Conservation (phyloP, 2,329 filamentous ascomycete genomes). For the Penicillium palitans region DNA sequence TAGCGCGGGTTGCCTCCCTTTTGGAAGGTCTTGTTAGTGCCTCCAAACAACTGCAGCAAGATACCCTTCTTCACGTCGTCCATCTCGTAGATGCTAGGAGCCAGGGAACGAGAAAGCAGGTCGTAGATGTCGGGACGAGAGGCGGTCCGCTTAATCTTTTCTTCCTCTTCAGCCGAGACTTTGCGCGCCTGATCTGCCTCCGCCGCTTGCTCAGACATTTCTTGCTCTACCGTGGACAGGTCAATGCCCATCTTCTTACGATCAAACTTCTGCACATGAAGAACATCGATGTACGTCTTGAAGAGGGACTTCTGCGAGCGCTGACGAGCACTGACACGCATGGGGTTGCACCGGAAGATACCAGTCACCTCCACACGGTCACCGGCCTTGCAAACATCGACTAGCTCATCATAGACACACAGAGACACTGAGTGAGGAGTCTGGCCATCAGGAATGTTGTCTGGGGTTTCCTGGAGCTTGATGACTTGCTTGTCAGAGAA, state of each 20-base stretch:
- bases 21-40: conserved; percentile 96
- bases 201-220: conserved; percentile 69
- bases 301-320: conserved; percentile 91
- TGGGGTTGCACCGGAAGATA: conserved; percentile 92
- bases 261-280: conserved; percentile 96
- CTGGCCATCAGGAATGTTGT: conserved; percentile 90
- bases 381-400: conserved; percentile 97
- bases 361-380: conserved; percentile 94
- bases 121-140: conserved; percentile 87
- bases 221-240: conserved; percentile 79
- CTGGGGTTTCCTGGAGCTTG: conserved; percentile 96
- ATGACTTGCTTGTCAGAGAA: conserved; percentile 99
- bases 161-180: conserved; percentile 81
- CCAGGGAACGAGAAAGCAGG: conserved; percentile 82
- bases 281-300: conserved; percentile 95
- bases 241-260: conserved; percentile 93
- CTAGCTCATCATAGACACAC: conserved; percentile 93
- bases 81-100: conserved; percentile 95
- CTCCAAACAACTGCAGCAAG: conserved; percentile 90
- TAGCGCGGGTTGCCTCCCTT: conserved; percentile 96
- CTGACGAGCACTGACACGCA: conserved; percentile 90
- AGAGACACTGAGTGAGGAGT: conserved; percentile 96
- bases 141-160: conserved; percentile 79
- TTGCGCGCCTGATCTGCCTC: conserved; percentile 80
- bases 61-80: conserved; percentile 99